phyloP scores from a whole-genome alignment of 495 filamentous ascomycete species.

The Hypomontagnella monticulosa region DNA sequence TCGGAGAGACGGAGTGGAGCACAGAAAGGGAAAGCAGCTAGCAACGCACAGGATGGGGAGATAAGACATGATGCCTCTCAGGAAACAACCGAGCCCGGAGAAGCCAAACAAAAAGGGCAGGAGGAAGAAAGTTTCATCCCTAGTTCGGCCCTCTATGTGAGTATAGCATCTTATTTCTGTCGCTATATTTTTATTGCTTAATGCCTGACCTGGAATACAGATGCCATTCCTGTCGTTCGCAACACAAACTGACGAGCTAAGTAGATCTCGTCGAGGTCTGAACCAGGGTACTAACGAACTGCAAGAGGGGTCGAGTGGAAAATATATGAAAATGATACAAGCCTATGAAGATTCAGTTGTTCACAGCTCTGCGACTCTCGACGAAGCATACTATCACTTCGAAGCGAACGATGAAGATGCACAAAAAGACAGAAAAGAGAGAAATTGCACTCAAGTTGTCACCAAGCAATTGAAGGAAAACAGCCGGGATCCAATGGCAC shows the following conservation, averaged over 20 bases:
- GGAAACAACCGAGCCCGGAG: not conserved
- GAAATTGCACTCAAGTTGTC: conserved; percentile 16
- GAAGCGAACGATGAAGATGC: not conserved
- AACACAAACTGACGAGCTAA: conserved; percentile 1
- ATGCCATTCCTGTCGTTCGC: conserved; percentile 23
- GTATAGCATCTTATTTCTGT: not conserved
- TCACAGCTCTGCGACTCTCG: conserved; percentile 21
- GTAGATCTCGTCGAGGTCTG: not conserved
- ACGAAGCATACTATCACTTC: conserved; percentile 24
- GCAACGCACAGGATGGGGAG: not conserved
- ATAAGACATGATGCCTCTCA: not conserved
- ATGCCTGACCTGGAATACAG: not conserved
- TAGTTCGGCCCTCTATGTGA: conserved; percentile 25
- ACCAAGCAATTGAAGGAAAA: conserved; percentile 4
- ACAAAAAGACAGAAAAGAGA: not conserved
- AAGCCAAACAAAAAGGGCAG: not conserved
- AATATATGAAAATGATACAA: not conserved
- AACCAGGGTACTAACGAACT: not conserved
- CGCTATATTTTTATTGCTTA: not conserved
- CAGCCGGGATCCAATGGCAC: not conserved
- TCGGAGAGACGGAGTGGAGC: conserved; percentile 2
- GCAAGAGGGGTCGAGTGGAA: not conserved
- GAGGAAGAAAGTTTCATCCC: conserved; percentile 13
- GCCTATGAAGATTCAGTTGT: conserved; percentile 4
- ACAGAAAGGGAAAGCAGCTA: not conserved